Base-by-base conservation (phyloP, 768 basidiomycete genomes). In the Lactarius akahatsu region DNA sequence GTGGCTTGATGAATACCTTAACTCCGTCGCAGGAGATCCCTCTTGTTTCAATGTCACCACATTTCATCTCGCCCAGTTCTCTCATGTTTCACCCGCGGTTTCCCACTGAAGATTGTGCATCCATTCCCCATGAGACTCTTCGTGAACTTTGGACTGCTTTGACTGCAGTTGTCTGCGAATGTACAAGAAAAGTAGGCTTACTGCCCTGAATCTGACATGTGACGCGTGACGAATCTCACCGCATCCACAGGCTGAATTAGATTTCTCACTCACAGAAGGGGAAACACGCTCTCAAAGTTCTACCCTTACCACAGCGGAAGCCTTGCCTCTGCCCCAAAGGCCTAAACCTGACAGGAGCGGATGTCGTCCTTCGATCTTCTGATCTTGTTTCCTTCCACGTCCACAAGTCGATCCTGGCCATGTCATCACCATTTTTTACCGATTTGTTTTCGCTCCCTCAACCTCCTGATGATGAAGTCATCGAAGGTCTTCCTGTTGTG, bases 361-460 rank as follows among this genome's bases (percentile, higher is more conserved):
- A 40, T 15, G 28, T 43, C 26, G 34, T 54, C 8, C 8, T 56
- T 32, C 55, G 28, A 18, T 56, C 55, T 1, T 32, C 30, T 8
- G 55, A 56, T 30, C 16, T 3, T 41, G 16, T 18, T 18, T 13
- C 32, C 20, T 59, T 34, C 23, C 23, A 10, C 5, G 54, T 59
- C 23, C 30, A 58, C 34, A 64, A 64, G 36, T 13, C n/a, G n/a
- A 40, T 34, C 36, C 58, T 64, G 10, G 20, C 26, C 11, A 40
- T 30, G 10, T 32, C 57, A 3, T 64, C 63, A 23, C 43, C 57
- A 9, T 57, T 64, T 15, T 64, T 64, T 30, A 16, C 4, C 0
- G 55, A 56, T 20, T 32, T 32, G 55, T 56, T 56, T 26, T 56
- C 55, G 4, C 55, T 56, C 28, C 30, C 55, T 15, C 55, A 20